Evolutionary conservation across 495 filamentous ascomycete genomes (phyloP).

Genomic region (Neurospora tetraspora): DNA sequence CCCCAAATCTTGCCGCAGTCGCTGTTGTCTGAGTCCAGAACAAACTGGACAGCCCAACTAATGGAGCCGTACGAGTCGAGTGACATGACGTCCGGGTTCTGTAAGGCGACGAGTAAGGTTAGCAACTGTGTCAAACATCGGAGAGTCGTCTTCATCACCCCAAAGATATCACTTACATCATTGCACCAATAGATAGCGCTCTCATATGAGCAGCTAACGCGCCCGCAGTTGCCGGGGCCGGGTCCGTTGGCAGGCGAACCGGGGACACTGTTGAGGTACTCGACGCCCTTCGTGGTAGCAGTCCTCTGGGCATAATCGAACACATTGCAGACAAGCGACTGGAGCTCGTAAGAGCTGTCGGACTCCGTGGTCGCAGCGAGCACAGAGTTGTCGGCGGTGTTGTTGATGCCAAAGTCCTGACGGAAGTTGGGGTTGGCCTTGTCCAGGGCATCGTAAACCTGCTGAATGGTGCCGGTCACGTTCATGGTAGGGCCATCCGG

Average conservation of each 20-base stretch:
- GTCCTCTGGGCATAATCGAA: neutral
- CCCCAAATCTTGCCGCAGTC: neutral
- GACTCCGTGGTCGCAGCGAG: neutral
- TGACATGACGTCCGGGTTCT: neutral
- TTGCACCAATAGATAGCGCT: conserved; percentile 23
- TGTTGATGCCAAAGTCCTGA: conserved; percentile 9
- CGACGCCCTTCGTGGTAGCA: conserved; percentile 13
- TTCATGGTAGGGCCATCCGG: conserved; percentile 2
- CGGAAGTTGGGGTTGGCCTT: conserved; percentile 13
- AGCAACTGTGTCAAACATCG: neutral
- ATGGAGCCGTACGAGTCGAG: neutral
- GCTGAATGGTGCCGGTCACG: conserved; percentile 11
- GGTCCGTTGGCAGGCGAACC: conserved; percentile 9
- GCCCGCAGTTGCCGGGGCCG: conserved; percentile 15
- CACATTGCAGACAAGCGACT: neutral
- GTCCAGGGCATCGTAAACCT: conserved; percentile 3
- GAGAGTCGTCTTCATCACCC: neutral
- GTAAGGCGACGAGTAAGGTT: neutral
- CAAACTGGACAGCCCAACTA: neutral
- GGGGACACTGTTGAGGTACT: conserved; percentile 6
- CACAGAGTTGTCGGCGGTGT: neutral
- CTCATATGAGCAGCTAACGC: conserved; percentile 14
- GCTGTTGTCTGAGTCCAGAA: neutral
- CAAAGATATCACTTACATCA: conserved; percentile 8
- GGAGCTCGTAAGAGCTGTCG: neutral